Evolutionary conservation across 2,329 filamentous ascomycete species (phyloP).

Genomic region (Nannizzia gypsea): DNA sequence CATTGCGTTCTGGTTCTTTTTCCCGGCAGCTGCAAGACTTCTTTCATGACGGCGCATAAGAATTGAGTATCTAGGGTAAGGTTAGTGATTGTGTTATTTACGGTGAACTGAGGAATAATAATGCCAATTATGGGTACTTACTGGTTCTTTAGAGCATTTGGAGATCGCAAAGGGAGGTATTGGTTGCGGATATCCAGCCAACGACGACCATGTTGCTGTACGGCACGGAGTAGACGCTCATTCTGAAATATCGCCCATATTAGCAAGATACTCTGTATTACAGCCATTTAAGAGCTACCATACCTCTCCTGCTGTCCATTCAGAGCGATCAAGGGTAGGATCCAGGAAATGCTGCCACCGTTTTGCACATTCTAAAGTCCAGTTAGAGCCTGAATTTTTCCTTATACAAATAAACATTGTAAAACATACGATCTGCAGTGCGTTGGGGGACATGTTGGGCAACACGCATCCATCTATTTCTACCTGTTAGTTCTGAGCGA

Average conservation of each 20-base stretch:
- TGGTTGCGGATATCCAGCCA: conserved; percentile 5
- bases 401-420: background rate
- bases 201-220: background rate
- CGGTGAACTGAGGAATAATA: background rate
- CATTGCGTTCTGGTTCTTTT: background rate
- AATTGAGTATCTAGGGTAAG: background rate
- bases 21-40: background rate
- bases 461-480: conserved; percentile 3
- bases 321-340: conserved; percentile 1
- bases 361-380: conserved; percentile 5
- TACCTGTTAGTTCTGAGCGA: background rate
- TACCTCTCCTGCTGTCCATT: conserved; percentile 4
- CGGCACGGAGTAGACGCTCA: background rate
- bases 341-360: conserved; percentile 6
- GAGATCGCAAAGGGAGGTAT: conserved; percentile 2
- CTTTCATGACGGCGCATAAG: background rate
- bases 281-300: background rate
- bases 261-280: background rate
- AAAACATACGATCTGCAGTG: conserved; percentile 5
- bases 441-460: background rate
- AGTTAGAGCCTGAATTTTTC: background rate
- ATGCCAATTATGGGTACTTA: background rate
- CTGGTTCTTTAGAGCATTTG: conserved; percentile 5
- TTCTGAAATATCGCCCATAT: background rate
- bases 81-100: background rate